phyloP scores from a whole-genome alignment of 2,329 filamentous ascomycete species.

The Apiospora koreana region DNA sequence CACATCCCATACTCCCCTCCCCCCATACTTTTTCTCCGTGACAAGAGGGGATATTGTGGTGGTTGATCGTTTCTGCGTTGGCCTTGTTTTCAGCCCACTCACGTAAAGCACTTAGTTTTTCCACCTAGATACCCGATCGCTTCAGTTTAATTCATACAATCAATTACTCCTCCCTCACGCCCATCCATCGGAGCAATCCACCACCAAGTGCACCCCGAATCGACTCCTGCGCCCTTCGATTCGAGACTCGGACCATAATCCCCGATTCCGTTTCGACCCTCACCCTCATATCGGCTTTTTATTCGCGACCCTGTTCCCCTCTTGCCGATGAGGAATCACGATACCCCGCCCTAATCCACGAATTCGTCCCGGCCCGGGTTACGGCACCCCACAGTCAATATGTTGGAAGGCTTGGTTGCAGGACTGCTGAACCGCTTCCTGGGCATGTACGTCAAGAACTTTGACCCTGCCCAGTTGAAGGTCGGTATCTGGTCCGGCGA shows the following conservation, averaged over 20 bases:
- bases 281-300: neutral
- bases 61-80: neutral
- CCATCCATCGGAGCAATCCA: neutral
- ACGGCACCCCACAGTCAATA: constrained; percentile 66
- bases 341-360: constrained; percentile 26
- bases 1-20: neutral
- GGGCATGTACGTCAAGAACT: constrained; percentile 99
- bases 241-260: neutral
- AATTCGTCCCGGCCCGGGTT: constrained; percentile 65
- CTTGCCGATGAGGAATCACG: constrained; percentile 32
- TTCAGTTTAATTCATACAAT: constrained; percentile 4
- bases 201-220: neutral
- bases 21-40: neutral
- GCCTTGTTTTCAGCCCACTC: neutral
- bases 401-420: constrained; percentile 97
- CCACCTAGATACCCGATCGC: constrained; percentile 3
- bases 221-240: neutral
- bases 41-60: neutral
- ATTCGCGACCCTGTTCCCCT: neutral
- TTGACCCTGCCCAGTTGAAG: constrained; percentile 96
- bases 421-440: constrained; percentile 98
- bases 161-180: neutral
- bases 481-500: constrained; percentile 99
- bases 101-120: neutral
- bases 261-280: neutral